These are phyloP conservation scores for Starmerella floris DNA, from an alignment of 805 yeast species.

Conservation along the genomic window DNA sequence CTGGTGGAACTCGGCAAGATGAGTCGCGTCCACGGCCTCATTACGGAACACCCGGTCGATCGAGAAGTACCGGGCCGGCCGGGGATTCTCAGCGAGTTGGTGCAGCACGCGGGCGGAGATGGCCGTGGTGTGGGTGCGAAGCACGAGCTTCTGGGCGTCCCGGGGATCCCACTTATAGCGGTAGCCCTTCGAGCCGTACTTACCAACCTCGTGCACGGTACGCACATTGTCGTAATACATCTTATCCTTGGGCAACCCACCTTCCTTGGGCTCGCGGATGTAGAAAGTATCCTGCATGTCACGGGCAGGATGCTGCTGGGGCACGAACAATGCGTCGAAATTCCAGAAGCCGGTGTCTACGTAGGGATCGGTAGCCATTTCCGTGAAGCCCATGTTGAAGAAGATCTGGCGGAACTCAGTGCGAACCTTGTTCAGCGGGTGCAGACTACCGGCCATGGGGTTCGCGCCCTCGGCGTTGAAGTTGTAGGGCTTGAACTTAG, in stretches of 20 bases:
- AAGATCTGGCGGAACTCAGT: constrained; percentile 97
- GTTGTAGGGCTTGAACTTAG: constrained; percentile 86
- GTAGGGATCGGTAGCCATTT: constrained; percentile 97
- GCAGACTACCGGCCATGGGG: constrained; percentile 84
- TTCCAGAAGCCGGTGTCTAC: constrained; percentile 99
- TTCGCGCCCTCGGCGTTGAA: constrained; percentile 86
- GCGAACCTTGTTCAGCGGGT: constrained; percentile 90
- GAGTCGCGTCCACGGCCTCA: constrained; percentile 99
- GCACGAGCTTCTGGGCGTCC: constrained; percentile 80
- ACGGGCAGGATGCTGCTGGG: constrained; percentile 99
- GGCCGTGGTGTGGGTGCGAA: constrained; percentile 97
- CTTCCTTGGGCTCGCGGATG: constrained; percentile 78
- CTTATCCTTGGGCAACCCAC: constrained; percentile 71
- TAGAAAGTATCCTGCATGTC: constrained; percentile 98
- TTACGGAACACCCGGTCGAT: constrained; percentile 98
- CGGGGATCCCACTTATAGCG: constrained; percentile 93
- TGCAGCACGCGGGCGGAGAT: constrained; percentile 81
- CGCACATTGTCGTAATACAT: constrained; percentile 65
- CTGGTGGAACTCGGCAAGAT: constrained; percentile 97
- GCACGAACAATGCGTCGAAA: constrained; percentile 89
- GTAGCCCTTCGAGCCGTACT: constrained; percentile 91
- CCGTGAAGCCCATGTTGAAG: constrained; percentile 95
- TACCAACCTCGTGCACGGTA: constrained; percentile 78
- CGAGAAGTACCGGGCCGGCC: constrained; percentile 82
- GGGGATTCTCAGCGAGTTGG: constrained; percentile 69